Evolutionary conservation across 371 early-diverging fungal genomes (phyloP).

Genomic region (Mucor circinelloides): DNA sequence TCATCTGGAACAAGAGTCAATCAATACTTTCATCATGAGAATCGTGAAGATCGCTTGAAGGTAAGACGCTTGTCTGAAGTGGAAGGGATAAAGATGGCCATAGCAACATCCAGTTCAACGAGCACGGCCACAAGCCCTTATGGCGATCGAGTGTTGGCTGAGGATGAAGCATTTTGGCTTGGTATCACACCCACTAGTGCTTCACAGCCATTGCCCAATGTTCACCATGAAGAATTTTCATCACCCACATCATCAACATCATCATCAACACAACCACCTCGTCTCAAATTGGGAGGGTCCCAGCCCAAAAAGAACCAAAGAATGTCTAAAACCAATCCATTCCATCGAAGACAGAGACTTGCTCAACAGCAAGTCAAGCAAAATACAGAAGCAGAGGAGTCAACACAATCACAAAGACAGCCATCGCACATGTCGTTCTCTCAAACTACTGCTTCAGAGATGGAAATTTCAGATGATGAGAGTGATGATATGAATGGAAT

Average conservation of each 20-base stretch:
- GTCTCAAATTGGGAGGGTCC: constrained; percentile 20
- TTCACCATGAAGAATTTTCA: background rate
- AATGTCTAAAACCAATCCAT: background rate
- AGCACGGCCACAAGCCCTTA: background rate
- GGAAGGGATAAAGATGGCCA: constrained; percentile 2
- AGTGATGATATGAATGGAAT: constrained; percentile 17
- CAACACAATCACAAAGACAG: background rate
- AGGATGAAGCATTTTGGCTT: constrained; percentile 23
- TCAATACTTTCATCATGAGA: background rate
- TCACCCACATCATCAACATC: background rate
- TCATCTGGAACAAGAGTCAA: background rate
- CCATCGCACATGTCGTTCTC: background rate
- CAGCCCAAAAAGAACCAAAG: constrained; percentile 6
- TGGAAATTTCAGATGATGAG: constrained; percentile 1
- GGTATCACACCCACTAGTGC: background rate
- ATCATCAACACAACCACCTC: constrained; percentile 8
- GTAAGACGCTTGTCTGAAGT: constrained; percentile 6
- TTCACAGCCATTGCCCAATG: background rate
- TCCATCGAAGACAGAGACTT: background rate
- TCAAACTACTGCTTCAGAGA: background rate
- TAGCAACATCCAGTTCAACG: background rate
- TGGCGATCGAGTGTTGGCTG: background rate
- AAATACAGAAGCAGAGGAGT: background rate
- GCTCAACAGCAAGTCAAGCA: background rate
- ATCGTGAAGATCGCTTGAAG: background rate